Evolutionary conservation across 2,329 filamentous ascomycete genomes (phyloP).

Genomic region (Ophioceras dolichostomum): DNA sequence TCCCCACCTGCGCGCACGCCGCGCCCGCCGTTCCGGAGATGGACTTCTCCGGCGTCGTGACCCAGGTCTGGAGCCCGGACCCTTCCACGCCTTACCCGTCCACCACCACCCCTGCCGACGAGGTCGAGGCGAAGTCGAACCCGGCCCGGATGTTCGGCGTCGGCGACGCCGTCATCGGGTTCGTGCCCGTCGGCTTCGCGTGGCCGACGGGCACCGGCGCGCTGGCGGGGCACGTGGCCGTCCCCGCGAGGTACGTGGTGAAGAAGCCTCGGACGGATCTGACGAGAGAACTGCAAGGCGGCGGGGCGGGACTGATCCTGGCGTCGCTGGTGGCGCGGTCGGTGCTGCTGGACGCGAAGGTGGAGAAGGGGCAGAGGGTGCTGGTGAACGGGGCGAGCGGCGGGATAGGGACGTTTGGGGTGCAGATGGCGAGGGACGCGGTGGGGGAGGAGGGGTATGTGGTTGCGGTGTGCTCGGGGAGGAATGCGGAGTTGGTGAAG

Average conservation of each 20-base stretch:
- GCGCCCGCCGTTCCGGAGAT: constrained; percentile 16
- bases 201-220: constrained; percentile 15
- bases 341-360: constrained; percentile 11
- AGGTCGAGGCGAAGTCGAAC: constrained; percentile 13
- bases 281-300: not conserved
- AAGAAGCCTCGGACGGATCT: not conserved
- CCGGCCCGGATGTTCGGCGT: constrained; percentile 7
- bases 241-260: constrained; percentile 17
- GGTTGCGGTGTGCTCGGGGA: constrained; percentile 32
- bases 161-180: constrained; percentile 18
- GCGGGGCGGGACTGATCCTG: constrained; percentile 18
- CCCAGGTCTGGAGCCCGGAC: not conserved
- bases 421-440: constrained; percentile 31
- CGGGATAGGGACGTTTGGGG: constrained; percentile 31
- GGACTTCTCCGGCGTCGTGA: constrained; percentile 21
- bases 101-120: not conserved
- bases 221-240: constrained; percentile 20
- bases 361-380: constrained; percentile 19
- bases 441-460: constrained; percentile 16
- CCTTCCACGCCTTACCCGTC: not conserved
- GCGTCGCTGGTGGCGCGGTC: constrained; percentile 20
- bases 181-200: constrained; percentile 13
- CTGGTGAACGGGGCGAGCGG: constrained; percentile 39
- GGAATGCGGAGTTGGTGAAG: constrained; percentile 31
- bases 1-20: constrained; percentile 18